Conservation (phyloP, 495 filamentous ascomycete species). For the Thermochaetoides thermophila region DNA sequence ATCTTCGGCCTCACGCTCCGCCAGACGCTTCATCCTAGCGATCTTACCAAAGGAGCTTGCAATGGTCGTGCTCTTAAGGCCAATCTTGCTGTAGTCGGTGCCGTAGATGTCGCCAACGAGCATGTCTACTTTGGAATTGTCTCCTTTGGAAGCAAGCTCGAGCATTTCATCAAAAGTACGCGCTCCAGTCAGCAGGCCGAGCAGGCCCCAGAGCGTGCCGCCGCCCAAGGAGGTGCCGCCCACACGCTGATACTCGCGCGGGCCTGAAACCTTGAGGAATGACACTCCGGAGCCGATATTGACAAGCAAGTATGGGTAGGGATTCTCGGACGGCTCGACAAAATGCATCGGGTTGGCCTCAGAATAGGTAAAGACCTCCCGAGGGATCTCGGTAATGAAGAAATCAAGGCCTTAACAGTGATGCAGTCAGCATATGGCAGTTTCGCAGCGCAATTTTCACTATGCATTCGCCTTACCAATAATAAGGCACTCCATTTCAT, state of each 20-base stretch:
- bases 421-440: no score
- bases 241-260: constrained; percentile 69
- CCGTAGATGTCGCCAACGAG: constrained; percentile 97
- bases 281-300: constrained; percentile 98
- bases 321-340: constrained; percentile 48
- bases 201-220: constrained; percentile 88
- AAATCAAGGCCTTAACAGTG: constrained; percentile 72
- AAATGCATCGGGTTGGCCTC: constrained; percentile 81
- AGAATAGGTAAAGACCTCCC: constrained; percentile 91
- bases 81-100: constrained; percentile 87
- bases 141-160: constrained; percentile 79
- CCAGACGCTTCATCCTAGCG: constrained; percentile 64
- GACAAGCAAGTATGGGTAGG: constrained; percentile 93
- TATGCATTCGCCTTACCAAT: constrained; percentile 43
- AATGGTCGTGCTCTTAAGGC: constrained; percentile 83
- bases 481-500: constrained; percentile 98
- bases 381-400: constrained; percentile 94
- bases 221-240: constrained; percentile 91
- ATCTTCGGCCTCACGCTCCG: constrained; percentile 66
- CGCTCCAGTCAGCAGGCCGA: constrained; percentile 79
- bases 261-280: constrained; percentile 96
- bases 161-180: constrained; percentile 92
- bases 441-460: neutral
- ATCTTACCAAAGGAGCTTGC: constrained; percentile 95
- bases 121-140: constrained; percentile 91